These are phyloP conservation scores for Luffa aegyptiaca DNA, from an alignment of 306 rosid species.

Conservation along the genomic window DNA sequence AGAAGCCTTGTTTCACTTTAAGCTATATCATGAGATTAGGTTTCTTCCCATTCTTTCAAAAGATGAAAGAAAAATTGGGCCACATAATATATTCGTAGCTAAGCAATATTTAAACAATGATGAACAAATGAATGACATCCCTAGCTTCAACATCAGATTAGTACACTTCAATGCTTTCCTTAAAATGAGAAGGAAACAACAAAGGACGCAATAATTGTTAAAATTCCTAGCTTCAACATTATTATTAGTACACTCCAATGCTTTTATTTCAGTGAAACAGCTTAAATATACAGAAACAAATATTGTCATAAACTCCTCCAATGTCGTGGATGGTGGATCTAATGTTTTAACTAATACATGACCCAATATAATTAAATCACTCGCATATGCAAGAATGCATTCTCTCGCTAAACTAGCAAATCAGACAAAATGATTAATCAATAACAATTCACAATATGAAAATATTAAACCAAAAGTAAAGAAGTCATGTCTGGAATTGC, in stretches of 20 bases:
- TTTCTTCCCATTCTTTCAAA: neutral
- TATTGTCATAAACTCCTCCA: neutral
- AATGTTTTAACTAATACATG: neutral
- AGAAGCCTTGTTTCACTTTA: neutral
- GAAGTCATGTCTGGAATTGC: neutral
- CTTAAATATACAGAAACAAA: no score
- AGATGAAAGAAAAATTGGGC: neutral
- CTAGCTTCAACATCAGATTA: no score
- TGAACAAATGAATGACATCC: neutral
- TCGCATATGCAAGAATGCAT: neutral
- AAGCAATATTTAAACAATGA: neutral
- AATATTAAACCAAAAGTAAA: neutral
- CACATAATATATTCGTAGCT: neutral
- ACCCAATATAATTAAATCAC: neutral
- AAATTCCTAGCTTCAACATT: neutral
- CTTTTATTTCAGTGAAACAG: neutral
- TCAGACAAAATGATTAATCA: neutral
- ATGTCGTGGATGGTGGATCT: neutral
- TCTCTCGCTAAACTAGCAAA: neutral
- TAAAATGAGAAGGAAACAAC: neutral
- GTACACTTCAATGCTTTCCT: neutral
- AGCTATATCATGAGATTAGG: neutral
- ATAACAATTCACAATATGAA: neutral
- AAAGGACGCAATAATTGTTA: neutral
- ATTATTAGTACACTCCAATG: neutral